phyloP scores from a whole-genome alignment of 2,329 filamentous ascomycete species.

The Colletotrichum navitas region DNA sequence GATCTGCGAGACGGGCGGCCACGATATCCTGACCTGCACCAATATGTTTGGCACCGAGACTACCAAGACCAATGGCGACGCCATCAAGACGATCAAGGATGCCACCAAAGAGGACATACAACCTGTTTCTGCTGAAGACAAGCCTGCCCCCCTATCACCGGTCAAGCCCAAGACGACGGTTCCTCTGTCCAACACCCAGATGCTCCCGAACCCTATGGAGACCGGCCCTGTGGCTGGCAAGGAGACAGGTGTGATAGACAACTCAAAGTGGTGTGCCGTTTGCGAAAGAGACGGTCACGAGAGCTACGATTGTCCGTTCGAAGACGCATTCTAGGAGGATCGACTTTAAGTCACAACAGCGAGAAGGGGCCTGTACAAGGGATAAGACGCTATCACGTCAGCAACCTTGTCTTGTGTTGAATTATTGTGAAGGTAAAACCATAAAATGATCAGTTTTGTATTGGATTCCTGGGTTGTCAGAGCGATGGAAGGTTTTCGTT shows the following conservation, averaged over 20 bases:
- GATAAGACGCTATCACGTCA: neutral
- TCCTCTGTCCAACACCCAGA: constrained; percentile 57
- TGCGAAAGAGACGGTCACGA: constrained; percentile 97
- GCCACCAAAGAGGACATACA: constrained; percentile 55
- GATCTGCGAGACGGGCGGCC: constrained; percentile 91
- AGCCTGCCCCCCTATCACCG: constrained; percentile 69
- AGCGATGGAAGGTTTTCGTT: constrained; percentile 40
- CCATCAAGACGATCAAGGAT: constrained; percentile 51
- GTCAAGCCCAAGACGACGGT: constrained; percentile 59
- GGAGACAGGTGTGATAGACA: constrained; percentile 81
- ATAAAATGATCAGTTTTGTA: constrained; percentile 17
- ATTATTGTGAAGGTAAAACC: constrained; percentile 3
- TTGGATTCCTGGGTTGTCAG: constrained; percentile 21
- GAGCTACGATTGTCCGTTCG: constrained; percentile 93
- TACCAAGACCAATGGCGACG: constrained; percentile 50
- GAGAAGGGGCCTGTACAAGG: constrained; percentile 2
- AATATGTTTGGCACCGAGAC: constrained; percentile 79
- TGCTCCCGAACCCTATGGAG: constrained; percentile 73
- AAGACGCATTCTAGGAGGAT: constrained; percentile 75
- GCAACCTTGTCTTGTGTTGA: neutral
- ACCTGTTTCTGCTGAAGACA: constrained; percentile 56
- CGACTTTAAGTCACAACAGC: constrained; percentile 18
- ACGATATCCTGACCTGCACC: constrained; percentile 94
- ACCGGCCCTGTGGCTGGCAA: constrained; percentile 81
- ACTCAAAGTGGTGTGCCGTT: constrained; percentile 94